These are phyloP conservation scores for Saccharum hybrid DNA, from an alignment of 202 grass and related monocot species.

Conservation along the genomic window DNA sequence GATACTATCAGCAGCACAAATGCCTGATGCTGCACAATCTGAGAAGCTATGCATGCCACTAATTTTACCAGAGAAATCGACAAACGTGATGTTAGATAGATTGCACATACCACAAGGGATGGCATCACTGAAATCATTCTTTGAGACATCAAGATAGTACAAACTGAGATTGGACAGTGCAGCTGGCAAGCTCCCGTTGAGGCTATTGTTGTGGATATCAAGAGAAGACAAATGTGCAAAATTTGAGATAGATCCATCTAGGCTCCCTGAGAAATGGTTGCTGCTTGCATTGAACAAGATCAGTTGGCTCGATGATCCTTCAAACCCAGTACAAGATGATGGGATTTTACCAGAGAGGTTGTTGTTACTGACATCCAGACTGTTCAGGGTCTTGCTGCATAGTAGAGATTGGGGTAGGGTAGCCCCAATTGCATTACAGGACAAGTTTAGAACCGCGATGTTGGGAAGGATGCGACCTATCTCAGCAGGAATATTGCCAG, in stretches of 20 bases:
- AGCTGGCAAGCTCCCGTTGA: constrained; percentile 65
- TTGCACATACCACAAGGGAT: constrained; percentile 72
- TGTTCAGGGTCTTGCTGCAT: constrained; percentile 53
- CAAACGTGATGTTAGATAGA: constrained; percentile 55
- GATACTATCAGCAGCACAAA: constrained; percentile 45
- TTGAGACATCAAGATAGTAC: constrained; percentile 82
- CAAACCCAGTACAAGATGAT: constrained; percentile 38
- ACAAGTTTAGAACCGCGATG: constrained; percentile 62
- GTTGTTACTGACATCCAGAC: constrained; percentile 77
- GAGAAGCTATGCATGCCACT: constrained; percentile 49
- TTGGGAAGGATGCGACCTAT: constrained; percentile 62
- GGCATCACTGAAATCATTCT: constrained; percentile 63
- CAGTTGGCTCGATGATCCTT: constrained; percentile 42
- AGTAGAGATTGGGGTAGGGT: constrained; percentile 64
- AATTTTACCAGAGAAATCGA: constrained; percentile 73
- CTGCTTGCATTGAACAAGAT: constrained; percentile 75
- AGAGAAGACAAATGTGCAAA: constrained; percentile 67
- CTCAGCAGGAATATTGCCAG: constrained; percentile 62
- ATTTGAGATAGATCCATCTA: constrained; percentile 71
- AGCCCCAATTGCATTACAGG: constrained; percentile 57
- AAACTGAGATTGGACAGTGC: constrained; percentile 56
- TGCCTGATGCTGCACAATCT: constrained; percentile 49
- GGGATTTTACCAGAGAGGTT: constrained; percentile 66
- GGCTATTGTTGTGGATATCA: constrained; percentile 80
- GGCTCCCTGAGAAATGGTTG: constrained; percentile 66